Evolutionary conservation across 768 basidiomycete species (phyloP).

Genomic region (Russula griseocarnosa): DNA sequence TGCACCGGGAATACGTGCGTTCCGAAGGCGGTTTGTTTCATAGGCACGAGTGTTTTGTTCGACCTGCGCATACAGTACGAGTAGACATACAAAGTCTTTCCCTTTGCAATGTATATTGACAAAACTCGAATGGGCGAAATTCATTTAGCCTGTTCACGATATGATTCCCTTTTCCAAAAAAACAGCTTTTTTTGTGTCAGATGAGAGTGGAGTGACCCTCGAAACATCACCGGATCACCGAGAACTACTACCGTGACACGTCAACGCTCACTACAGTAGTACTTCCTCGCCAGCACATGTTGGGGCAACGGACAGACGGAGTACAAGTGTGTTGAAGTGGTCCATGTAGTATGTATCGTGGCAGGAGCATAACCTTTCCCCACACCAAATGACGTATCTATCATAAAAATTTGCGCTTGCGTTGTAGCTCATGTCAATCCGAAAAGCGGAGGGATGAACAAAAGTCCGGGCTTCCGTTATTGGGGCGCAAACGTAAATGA

Average conservation of each 20-base stretch:
- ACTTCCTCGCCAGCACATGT: not conserved
- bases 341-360: not conserved
- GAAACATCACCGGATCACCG: not conserved
- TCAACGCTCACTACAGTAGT: too few species aligned
- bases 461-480: not conserved
- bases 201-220: not conserved
- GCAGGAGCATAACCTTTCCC: not conserved
- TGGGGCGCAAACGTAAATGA: not conserved
- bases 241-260: not conserved
- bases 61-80: not conserved
- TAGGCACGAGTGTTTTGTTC: not conserved
- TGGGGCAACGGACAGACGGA: not conserved
- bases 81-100: not conserved
- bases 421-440: not conserved
- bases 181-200: not conserved
- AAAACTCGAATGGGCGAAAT: not conserved
- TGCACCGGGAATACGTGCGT: too few species aligned
- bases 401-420: not conserved
- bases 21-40: not conserved
- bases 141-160: not conserved
- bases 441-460: not conserved
- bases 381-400: not conserved
- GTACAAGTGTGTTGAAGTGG: not conserved
- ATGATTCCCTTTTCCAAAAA: too few species aligned
- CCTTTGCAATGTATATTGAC: not conserved